Evolutionary conservation across 768 basidiomycete genomes (phyloP).

Genomic region (Crassisporium funariophilum): DNA sequence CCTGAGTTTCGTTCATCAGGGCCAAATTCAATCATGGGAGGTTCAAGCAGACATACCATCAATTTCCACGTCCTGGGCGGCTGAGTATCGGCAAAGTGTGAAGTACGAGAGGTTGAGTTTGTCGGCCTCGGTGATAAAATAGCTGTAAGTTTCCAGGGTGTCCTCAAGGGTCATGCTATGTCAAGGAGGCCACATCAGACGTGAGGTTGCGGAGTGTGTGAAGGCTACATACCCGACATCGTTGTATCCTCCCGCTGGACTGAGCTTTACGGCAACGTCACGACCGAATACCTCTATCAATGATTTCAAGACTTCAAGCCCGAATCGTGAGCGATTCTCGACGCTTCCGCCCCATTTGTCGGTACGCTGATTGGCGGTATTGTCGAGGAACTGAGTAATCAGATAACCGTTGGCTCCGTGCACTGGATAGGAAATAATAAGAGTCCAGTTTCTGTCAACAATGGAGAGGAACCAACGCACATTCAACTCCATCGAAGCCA

Average conservation of each 20-base stretch:
- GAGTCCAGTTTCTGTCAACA: neutral
- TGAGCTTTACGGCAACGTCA: constrained; percentile 48
- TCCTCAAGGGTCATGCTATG: constrained; percentile 46
- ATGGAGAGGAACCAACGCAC: constrained; percentile 24
- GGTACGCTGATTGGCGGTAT: constrained; percentile 46
- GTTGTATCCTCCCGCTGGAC: constrained; percentile 46
- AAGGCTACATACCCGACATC: constrained; percentile 39
- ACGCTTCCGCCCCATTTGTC: constrained; percentile 63
- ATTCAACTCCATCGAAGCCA: constrained; percentile 60
- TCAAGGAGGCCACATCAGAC: neutral
- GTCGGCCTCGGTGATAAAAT: constrained; percentile 43
- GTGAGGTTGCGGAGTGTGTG: too few relatives aligned
- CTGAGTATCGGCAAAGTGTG: constrained; percentile 29
- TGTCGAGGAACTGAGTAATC: constrained; percentile 53
- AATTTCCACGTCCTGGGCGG: constrained; percentile 22
- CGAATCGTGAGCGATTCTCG: constrained; percentile 59
- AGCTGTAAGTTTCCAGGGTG: constrained; percentile 41
- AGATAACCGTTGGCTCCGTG: constrained; percentile 48
- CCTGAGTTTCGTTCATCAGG: constrained; percentile 23
- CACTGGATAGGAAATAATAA: constrained; percentile 25
- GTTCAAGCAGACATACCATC: constrained; percentile 29
- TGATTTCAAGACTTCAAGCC: constrained; percentile 51
- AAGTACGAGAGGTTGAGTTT: constrained; percentile 38
- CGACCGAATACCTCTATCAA: constrained; percentile 41
- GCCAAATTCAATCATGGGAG: neutral